Conservation (phyloP, 306 rosid genomes). For the Neltuma alba region DNA sequence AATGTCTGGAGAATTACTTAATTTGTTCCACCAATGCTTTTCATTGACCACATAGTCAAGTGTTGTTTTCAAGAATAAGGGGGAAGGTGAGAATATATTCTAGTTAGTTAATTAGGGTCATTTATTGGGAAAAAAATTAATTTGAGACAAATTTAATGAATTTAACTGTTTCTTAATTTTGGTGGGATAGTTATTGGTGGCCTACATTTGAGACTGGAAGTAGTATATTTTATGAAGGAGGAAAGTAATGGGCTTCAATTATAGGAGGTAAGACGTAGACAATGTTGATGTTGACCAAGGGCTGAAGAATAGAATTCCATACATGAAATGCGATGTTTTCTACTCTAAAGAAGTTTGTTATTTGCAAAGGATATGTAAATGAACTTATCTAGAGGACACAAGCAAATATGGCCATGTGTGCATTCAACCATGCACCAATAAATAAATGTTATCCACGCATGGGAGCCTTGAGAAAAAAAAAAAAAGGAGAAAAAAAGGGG, state of each 20-base stretch:
- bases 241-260: background rate
- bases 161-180: background rate
- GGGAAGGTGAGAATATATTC: background rate
- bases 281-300: background rate
- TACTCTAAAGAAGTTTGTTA: background rate
- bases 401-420: background rate
- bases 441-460: background rate
- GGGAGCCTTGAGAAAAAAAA: too few relatives aligned
- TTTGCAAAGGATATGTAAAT: background rate
- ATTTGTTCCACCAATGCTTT: background rate
- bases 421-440: background rate
- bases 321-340: background rate
- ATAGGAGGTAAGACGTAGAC: background rate
- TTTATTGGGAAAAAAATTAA: background rate
- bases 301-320: background rate
- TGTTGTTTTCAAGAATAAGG: background rate
- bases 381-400: background rate
- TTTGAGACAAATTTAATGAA: background rate
- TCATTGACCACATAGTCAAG: background rate
- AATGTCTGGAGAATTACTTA: background rate
- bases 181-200: background rate
- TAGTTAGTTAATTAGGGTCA: background rate
- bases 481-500: too few relatives aligned
- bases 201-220: background rate
- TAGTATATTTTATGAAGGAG: background rate